phyloP scores from a whole-genome alignment of 2,329 filamentous ascomycete genomes.

The Chrysosphaeria jannelii region DNA sequence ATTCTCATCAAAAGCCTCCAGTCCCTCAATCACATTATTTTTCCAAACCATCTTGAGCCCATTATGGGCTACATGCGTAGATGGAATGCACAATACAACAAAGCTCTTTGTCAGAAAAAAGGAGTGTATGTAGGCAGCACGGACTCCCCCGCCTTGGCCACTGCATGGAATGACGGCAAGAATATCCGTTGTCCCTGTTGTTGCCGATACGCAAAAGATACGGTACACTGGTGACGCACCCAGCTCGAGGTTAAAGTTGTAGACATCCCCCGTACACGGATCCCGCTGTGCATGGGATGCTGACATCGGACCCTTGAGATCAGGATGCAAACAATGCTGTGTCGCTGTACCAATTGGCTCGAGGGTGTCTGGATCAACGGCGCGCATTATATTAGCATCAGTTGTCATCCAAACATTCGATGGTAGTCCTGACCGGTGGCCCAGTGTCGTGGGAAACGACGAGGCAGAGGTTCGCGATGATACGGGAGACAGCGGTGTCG shows the following conservation, averaged over 20 bases:
- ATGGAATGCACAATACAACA: constrained; percentile 41
- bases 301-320: constrained; percentile 33
- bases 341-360: constrained; percentile 35
- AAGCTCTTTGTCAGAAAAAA: constrained; percentile 43
- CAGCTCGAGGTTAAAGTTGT: constrained; percentile 53
- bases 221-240: constrained; percentile 28
- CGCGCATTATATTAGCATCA: constrained; percentile 24
- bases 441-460: constrained; percentile 4
- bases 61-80: constrained; percentile 22
- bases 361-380: constrained; percentile 37
- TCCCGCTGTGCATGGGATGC: constrained; percentile 45
- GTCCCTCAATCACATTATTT: constrained; percentile 35
- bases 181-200: constrained; percentile 34
- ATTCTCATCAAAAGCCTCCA: constrained; percentile 27
- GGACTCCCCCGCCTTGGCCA: constrained; percentile 8
- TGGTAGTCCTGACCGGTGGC: constrained; percentile 12
- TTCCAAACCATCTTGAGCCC: constrained; percentile 33
- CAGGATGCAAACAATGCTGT: constrained; percentile 32
- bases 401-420: constrained; percentile 23
- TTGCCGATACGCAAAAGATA: constrained; percentile 31
- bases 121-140: constrained; percentile 53
- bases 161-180: constrained; percentile 20
- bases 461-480: too few relatives aligned
- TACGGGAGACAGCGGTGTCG: too few relatives aligned
- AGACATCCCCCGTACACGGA: constrained; percentile 41